Evolutionary conservation across 305 asterid species (phyloP).

Genomic region (Solanum hybrid): DNA sequence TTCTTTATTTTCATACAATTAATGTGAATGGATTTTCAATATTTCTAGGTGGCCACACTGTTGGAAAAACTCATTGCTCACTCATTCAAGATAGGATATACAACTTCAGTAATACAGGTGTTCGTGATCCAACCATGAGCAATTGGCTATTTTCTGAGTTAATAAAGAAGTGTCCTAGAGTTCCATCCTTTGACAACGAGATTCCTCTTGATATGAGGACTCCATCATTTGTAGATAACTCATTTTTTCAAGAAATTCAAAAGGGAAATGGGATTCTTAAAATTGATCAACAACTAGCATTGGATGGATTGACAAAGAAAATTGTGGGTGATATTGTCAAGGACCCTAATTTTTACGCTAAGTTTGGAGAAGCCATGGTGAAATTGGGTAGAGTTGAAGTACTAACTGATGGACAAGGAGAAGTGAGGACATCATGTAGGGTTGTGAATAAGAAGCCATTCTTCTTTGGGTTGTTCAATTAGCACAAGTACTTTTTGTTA

Average conservation of each 20-base stretch:
- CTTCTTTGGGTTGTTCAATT: background rate
- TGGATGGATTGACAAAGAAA: slow-evolving; percentile 23
- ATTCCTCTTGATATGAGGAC: slow-evolving; percentile 41
- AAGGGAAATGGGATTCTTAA: slow-evolving; percentile 35
- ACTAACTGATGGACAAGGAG: slow-evolving; percentile 33
- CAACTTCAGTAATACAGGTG: slow-evolving; percentile 30
- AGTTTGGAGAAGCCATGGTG: slow-evolving; percentile 52
- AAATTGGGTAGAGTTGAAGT: slow-evolving; percentile 44
- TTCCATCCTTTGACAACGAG: slow-evolving; percentile 10
- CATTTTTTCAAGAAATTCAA: slow-evolving; percentile 36
- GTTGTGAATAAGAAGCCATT: background rate
- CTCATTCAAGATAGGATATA: slow-evolving; percentile 36
- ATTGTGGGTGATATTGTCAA: slow-evolving; percentile 22
- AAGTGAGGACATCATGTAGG: slow-evolving; percentile 35
- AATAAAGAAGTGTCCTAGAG: slow-evolving; percentile 26
- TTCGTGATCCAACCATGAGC: slow-evolving; percentile 49
- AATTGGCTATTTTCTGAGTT: slow-evolving; percentile 9
- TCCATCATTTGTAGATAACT: slow-evolving; percentile 32
- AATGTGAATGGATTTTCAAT: background rate
- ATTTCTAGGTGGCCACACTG: slow-evolving; percentile 44
- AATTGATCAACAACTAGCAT: slow-evolving; percentile 51
- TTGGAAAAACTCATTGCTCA: slow-evolving; percentile 45
- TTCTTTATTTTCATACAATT: background rate
- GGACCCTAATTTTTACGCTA: slow-evolving; percentile 19
- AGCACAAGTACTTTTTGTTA: background rate